Base-by-base conservation (phyloP, 176 grass and related monocot genomes). In the Phoenix dactylifera region DNA sequence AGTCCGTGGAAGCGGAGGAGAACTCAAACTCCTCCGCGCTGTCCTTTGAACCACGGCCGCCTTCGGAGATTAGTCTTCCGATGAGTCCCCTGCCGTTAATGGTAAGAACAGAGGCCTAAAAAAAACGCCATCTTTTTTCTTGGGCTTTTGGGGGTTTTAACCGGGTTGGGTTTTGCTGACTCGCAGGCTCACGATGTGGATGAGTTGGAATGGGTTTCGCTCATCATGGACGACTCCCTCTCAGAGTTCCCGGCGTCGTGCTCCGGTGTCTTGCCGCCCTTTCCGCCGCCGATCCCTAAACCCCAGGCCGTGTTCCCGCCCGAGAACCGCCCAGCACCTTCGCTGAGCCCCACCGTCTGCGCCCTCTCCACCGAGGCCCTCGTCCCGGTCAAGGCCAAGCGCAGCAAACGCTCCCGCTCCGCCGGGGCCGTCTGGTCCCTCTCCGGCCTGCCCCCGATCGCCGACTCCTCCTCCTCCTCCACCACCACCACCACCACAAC, bases 201-300 rank as follows among this genome's bases (percentile, higher is more conserved):
- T 61, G 92, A 97, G 79, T 29, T 98, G 23, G 93, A 98, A 61
- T 98, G 93, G 93, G 81, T 92, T 1, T 98, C 93, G 1, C 70
- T 78, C 18, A 83, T 98, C 60, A 98, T 91, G 70, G 93, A 98
- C 66, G 93, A 98, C 69, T 87, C 92, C 54, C 66, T 85, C 7
- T 88, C 76, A 15, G 93, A 98, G 76, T 54, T 88, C 6, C 82
- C 87, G 0, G 70, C 69, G 24, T 74, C 28, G 58, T 24, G 51
- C 54, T 52, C 63, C 52, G 52, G 52, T 76, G 18, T 30, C 74
- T 22, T 14, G 64, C 35, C 2, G 35, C 15, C 59, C 74, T 1
- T 51, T 51, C 74, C 74, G 3, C 70, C 55, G 7, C 78, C 72
- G 16, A 71, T 24, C 28, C 59, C 50, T 26, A 6, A 54, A 2